phyloP scores from a whole-genome alignment of 495 filamentous ascomycete species.

The Trichoderma asperelloides region DNA sequence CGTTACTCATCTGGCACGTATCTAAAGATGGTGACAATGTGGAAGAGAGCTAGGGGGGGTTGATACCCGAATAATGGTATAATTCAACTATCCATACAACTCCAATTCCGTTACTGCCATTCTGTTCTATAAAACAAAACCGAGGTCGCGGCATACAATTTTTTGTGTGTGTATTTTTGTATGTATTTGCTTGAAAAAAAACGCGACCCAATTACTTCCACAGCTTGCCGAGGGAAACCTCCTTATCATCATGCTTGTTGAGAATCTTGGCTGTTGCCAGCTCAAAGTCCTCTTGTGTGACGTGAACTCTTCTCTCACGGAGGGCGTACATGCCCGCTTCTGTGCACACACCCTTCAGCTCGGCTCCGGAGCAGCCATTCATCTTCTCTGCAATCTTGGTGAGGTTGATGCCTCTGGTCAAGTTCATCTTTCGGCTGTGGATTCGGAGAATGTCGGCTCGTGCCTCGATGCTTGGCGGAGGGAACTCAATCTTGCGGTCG shows the following conservation, averaged over 20 bases:
- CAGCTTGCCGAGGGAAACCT: constrained; percentile 75
- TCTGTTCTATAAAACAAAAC: not conserved
- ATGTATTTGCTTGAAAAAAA: not conserved
- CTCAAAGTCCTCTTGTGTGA: constrained; percentile 99
- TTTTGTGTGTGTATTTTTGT: not conserved
- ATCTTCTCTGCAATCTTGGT: constrained; percentile 99
- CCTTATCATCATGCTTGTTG: constrained; percentile 99
- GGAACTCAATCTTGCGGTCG: constrained; percentile 99
- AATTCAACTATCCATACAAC: constrained; percentile 4
- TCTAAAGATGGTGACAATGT: not conserved
- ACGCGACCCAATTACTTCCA: constrained; percentile 61
- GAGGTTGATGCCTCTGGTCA: constrained; percentile 94
- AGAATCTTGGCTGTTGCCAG: constrained; percentile 97
- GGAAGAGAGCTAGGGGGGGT: not conserved
- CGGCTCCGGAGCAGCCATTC: constrained; percentile 96
- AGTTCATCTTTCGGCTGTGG: constrained; percentile 94
- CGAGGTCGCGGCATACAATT: not conserved
- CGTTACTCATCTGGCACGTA: not conserved
- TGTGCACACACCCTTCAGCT: constrained; percentile 94
- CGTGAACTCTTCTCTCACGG: constrained; percentile 88
- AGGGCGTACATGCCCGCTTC: constrained; percentile 97
- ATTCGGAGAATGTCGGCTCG: constrained; percentile 96
- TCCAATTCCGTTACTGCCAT: not conserved
- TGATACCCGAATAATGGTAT: constrained; percentile 5
- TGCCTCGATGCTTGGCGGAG: constrained; percentile 92